Conservation (phyloP, 208 protist genomes). For the Leishmania braziliensis region DNA sequence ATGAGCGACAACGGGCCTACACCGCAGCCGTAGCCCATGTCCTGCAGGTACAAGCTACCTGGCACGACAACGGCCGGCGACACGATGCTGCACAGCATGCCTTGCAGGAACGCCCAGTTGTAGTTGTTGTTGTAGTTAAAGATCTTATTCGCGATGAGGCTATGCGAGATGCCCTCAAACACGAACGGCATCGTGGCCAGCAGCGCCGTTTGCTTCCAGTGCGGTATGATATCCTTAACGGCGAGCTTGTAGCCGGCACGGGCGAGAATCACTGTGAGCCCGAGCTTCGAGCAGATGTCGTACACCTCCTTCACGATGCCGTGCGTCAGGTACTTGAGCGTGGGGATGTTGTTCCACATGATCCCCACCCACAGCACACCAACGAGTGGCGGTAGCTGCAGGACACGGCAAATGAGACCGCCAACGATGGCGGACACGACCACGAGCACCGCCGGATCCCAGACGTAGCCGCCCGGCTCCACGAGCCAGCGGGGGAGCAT, state of each 20-base stretch:
- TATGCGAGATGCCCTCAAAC: conserved; percentile 64
- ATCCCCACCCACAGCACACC: conserved; percentile 82
- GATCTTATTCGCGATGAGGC: conserved; percentile 71
- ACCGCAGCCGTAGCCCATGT: conserved; percentile 70
- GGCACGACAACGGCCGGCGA: conserved; percentile 81
- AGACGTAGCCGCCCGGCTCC: conserved; percentile 76
- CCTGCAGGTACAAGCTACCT: conserved; percentile 68
- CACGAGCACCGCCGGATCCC: conserved; percentile 67
- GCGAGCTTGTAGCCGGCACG: conserved; percentile 77
- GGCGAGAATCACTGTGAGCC: conserved; percentile 74
- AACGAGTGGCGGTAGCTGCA: conserved; percentile 79
- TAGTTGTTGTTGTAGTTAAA: conserved; percentile 74
- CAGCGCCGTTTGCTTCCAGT: conserved; percentile 75
- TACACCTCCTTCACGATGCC: conserved; percentile 58
- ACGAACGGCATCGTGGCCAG: conserved; percentile 68
- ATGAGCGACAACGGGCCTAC: conserved; percentile 66
- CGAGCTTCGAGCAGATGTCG: conserved; percentile 66
- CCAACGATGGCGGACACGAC: conserved; percentile 68
- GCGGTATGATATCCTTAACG: conserved; percentile 60
- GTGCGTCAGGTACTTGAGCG: conserved; percentile 58
- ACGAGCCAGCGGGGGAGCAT: conserved; percentile 62
- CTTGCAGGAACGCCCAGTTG: conserved; percentile 81
- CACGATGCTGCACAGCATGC: conserved; percentile 75
- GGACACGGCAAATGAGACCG: conserved; percentile 65
- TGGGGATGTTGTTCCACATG: conserved; percentile 84